Percentiles rank a stretch among this genome's conserved stretches.
Conservation (phyloP, 768 basidiomycete genomes). For the Coprinellus aureogranulatus region DNA sequence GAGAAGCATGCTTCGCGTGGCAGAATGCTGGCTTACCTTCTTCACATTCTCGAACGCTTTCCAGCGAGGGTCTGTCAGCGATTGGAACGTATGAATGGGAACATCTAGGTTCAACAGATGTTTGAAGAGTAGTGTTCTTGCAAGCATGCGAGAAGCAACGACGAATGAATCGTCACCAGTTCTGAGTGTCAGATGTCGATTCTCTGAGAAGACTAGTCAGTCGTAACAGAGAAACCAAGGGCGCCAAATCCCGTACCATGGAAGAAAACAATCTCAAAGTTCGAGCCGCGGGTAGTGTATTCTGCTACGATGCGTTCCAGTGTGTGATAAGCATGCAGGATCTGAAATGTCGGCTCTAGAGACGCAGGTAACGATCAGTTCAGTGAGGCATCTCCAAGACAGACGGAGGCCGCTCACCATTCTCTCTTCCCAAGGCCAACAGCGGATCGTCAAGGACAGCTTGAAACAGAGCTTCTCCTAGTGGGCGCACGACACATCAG, state of each 20-base stretch:
- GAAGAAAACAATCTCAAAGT: constrained; percentile 67
- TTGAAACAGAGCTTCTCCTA: constrained; percentile 64
- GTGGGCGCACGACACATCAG: not conserved
- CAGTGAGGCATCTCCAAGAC: not conserved
- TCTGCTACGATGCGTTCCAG: constrained; percentile 53
- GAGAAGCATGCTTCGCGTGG: not conserved
- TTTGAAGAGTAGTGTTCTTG: constrained; percentile 48
- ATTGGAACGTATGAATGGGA: constrained; percentile 44
- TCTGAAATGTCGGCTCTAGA: constrained; percentile 56
- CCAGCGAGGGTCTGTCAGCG: constrained; percentile 50
- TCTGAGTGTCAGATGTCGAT: constrained; percentile 38
- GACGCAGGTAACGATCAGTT: constrained; percentile 1
- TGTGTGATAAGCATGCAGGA: constrained; percentile 55
- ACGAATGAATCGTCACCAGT: constrained; percentile 35
- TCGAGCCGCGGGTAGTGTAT: constrained; percentile 46
- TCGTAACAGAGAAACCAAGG: not conserved
- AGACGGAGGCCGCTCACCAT: constrained; percentile 31
- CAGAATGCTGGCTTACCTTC: constrained; percentile 33
- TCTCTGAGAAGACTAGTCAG: constrained; percentile 30
- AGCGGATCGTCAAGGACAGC: constrained; percentile 57
- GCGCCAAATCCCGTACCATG: constrained; percentile 34
- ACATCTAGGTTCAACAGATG: constrained; percentile 45
- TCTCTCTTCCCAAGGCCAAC: constrained; percentile 51
- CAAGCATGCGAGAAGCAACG: constrained; percentile 49
- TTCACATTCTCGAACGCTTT: constrained; percentile 35